phyloP scores from a whole-genome alignment of 345 rosid genomes.

The Populus nigra region DNA sequence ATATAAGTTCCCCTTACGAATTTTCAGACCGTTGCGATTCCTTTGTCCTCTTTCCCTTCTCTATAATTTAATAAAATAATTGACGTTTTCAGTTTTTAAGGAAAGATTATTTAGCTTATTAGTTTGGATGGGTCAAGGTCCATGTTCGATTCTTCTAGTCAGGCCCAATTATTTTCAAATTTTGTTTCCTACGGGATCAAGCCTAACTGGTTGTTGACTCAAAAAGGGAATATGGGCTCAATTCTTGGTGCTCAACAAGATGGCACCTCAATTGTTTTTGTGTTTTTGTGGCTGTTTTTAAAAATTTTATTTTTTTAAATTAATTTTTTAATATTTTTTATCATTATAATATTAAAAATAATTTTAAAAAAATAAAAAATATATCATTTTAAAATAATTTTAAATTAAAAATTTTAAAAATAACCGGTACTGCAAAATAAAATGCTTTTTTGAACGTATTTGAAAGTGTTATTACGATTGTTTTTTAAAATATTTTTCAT shows the following conservation, averaged over 20 bases:
- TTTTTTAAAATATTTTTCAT: too few species aligned
- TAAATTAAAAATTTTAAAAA: too few species aligned
- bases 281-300: too few species aligned
- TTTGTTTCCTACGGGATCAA: neutral
- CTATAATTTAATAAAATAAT: neutral
- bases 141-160: neutral
- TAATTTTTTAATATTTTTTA: too few species aligned
- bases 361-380: too few species aligned
- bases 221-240: neutral
- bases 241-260: neutral
- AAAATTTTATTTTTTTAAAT: too few species aligned
- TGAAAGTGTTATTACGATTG: too few species aligned
- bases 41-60: neutral
- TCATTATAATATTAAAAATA: too few species aligned
- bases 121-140: neutral
- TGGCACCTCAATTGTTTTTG: too few species aligned
- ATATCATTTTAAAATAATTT: too few species aligned
- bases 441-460: rapidly evolving
- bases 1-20: neutral
- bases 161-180: neutral
- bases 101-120: too few species aligned
- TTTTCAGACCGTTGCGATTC: conserved; percentile 9
- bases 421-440: too few species aligned
- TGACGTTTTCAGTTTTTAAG: neutral
- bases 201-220: neutral